These are phyloP conservation scores for Solanum corneliomulleri DNA, from an alignment of 257 asterid species.

Conservation along the genomic window DNA sequence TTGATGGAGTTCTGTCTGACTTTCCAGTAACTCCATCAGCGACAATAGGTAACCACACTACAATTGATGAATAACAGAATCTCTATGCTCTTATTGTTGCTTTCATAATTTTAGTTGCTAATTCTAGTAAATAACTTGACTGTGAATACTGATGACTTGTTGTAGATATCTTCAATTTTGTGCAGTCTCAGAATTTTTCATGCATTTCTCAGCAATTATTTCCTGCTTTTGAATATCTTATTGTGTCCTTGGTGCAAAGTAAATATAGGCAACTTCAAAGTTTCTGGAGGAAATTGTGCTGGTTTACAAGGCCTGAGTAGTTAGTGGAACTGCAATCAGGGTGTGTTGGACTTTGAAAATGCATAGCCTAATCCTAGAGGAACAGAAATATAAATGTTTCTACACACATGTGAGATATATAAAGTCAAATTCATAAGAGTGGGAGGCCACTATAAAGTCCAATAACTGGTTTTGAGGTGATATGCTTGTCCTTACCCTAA, in stretches of 20 bases:
- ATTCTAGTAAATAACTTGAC: neutral
- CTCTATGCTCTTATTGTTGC: neutral
- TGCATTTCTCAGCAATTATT: neutral
- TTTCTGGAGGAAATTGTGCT: neutral
- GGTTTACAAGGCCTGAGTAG: neutral
- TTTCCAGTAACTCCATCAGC: slow-evolving; percentile 61
- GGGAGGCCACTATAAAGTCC: neutral
- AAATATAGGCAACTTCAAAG: neutral
- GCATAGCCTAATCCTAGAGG: neutral
- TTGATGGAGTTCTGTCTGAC: slow-evolving; percentile 70
- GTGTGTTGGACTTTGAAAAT: neutral
- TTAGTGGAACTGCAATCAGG: neutral
- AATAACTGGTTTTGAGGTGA: neutral
- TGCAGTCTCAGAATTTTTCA: neutral
- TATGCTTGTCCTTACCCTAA: neutral
- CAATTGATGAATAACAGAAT: neutral
- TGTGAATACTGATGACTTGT: neutral
- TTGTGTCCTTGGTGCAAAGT: neutral
- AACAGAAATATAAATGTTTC: neutral
- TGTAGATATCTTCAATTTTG: neutral
- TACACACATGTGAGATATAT: neutral
- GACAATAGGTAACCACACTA: slow-evolving; percentile 36
- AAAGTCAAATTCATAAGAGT: neutral
- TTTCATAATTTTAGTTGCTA: neutral
- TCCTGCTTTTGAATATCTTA: neutral